Evolutionary conservation across 306 rosid species (phyloP).

Genomic region (Sesbania bispinosa): DNA sequence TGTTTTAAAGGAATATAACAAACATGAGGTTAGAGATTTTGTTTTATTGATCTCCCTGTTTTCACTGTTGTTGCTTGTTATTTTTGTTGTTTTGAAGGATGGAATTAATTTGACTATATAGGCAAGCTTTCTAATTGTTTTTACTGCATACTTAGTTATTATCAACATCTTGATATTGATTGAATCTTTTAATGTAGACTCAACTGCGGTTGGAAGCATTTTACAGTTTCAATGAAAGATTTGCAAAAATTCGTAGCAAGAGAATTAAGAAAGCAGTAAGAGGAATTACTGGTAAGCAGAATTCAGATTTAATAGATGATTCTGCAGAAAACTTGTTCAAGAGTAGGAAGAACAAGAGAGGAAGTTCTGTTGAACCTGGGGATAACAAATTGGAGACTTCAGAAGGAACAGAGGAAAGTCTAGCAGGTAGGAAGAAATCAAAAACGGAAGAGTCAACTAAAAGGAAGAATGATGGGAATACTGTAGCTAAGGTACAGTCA

Average conservation of each 20-base stretch:
- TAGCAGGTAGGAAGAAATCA: slow-evolving; percentile 29
- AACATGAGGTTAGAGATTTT: slow-evolving; percentile 60
- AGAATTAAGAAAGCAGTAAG: slow-evolving; percentile 84
- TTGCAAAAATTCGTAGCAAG: slow-evolving; percentile 92
- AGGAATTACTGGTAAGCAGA: slow-evolving; percentile 65
- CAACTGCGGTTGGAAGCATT: slow-evolving; percentile 91
- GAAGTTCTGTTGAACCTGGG: slow-evolving; percentile 37
- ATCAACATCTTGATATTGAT: slow-evolving; percentile 26
- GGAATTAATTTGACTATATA: slow-evolving; percentile 7
- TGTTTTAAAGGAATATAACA: slow-evolving; percentile 79
- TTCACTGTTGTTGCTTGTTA: background rate
- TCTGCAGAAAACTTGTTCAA: slow-evolving; percentile 34
- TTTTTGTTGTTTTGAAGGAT: background rate
- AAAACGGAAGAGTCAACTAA: slow-evolving; percentile 46
- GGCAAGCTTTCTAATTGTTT: slow-evolving; percentile 6
- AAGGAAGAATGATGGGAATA: slow-evolving; percentile 42
- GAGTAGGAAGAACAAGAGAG: slow-evolving; percentile 25
- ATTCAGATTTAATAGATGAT: slow-evolving; percentile 46
- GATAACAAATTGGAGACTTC: slow-evolving; percentile 37
- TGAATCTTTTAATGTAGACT: slow-evolving; percentile 55
- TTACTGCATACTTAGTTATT: background rate
- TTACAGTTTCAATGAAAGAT: slow-evolving; percentile 84
- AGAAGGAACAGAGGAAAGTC: slow-evolving; percentile 33
- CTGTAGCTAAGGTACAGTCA: slow-evolving; percentile 22
- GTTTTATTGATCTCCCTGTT: background rate